These are phyloP conservation scores for Monosporozyma aerobia DNA, from an alignment of 805 yeast genomes.

Conservation along the genomic window DNA sequence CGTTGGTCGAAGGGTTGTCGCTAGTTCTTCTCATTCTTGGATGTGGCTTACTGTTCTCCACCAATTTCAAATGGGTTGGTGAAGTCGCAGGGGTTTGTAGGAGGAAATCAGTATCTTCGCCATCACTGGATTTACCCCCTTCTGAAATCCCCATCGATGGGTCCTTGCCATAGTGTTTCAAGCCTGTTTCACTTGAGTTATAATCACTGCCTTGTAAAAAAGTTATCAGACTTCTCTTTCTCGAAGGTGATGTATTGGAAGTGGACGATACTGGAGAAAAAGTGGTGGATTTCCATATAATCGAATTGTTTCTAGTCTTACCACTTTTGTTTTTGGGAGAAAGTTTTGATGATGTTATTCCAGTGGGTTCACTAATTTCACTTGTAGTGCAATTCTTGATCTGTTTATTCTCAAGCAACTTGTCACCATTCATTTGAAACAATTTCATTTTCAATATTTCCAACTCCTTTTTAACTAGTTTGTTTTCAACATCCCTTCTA, in stretches of 20 bases:
- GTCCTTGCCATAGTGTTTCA: neutral
- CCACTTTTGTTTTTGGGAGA: neutral
- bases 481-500: conserved; percentile 19
- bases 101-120: neutral
- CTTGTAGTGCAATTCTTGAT: neutral
- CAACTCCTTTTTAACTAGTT: conserved; percentile 18
- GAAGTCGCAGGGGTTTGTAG: neutral
- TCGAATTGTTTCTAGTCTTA: neutral
- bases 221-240: neutral
- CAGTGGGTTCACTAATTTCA: neutral
- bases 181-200: neutral
- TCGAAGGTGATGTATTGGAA: neutral
- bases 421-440: neutral
- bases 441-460: conserved; percentile 8
- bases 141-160: neutral
- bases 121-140: neutral
- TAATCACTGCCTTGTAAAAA: neutral
- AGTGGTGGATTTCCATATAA: neutral
- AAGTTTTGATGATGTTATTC: neutral
- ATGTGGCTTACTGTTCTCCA: conserved; percentile 25
- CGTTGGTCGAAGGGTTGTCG: conserved; percentile 23
- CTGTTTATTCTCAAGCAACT: neutral
- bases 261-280: neutral
- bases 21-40: conserved; percentile 26
- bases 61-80: conserved; percentile 9